A percentile compares a stretch with the other conserved stretches of the same genome.
Conservation (phyloP, 768 basidiomycete genomes). For the Lactarius sp. region DNA sequence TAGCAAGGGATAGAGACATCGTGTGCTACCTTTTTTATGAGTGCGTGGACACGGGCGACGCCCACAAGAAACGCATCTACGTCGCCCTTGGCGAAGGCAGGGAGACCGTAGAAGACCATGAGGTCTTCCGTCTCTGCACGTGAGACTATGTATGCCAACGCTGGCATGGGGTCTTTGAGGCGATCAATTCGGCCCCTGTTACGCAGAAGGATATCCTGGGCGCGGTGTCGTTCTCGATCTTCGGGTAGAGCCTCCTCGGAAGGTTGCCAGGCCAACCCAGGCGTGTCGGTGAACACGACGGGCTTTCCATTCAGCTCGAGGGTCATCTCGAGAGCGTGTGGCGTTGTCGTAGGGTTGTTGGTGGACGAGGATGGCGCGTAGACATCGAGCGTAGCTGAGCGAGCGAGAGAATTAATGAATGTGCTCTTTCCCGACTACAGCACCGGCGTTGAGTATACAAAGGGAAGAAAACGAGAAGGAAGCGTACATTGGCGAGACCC, state of each 20-base stretch:
- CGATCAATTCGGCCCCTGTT: conserved; percentile 79
- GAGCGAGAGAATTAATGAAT: conserved; percentile 72
- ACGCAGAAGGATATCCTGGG: conserved; percentile 73
- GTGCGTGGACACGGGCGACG: conserved; percentile 66
- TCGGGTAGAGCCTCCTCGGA: conserved; percentile 37
- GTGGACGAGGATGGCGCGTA: conserved; percentile 46
- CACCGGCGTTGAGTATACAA: conserved; percentile 1
- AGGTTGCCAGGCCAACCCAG: conserved; percentile 65
- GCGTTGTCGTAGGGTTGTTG: conserved; percentile 67
- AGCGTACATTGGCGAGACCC: conserved; percentile 75
- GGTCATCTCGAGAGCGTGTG: conserved; percentile 57
- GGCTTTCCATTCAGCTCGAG: conserved; percentile 44
- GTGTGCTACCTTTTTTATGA: conserved; percentile 67
- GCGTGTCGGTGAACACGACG: conserved; percentile 78
- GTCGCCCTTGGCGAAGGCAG: conserved; percentile 70
- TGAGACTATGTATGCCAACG: conserved; percentile 65
- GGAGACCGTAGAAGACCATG: conserved; percentile 83
- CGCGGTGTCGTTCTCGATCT: conserved; percentile 37
- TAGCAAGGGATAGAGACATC: background rate
- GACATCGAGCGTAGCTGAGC: conserved; percentile 47
- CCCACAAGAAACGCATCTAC: conserved; percentile 67
- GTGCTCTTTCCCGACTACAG: conserved; percentile 79
- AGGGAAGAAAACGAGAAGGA: conserved; percentile 1
- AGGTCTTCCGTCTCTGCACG: conserved; percentile 74
- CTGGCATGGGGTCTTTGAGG: conserved; percentile 61